These are phyloP conservation scores for Fusarium verrucosum DNA, from an alignment of 2,329 filamentous ascomycete species.

Conservation along the genomic window DNA sequence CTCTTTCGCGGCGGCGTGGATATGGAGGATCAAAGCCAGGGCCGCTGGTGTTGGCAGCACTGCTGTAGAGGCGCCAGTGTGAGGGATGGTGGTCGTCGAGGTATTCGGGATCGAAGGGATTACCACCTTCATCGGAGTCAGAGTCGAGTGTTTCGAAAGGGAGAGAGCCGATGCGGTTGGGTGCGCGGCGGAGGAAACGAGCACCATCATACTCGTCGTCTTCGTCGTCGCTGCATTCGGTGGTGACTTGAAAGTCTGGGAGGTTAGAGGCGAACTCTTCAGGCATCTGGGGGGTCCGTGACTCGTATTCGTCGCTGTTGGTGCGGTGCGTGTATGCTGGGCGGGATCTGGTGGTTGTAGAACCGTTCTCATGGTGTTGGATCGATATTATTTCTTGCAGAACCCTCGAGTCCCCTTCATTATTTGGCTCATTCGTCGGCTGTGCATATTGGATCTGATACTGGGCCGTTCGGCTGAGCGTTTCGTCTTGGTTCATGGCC, in stretches of 20 bases:
- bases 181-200: conserved; percentile 52
- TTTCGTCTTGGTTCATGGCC: conserved; percentile 82
- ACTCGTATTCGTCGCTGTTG: conserved; percentile 55
- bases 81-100: conserved; percentile 41
- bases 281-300: conserved; percentile 64
- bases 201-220: conserved; percentile 50
- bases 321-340: conserved; percentile 54
- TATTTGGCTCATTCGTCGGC: conserved; percentile 26
- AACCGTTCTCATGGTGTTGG: conserved; percentile 62
- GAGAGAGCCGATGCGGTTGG: conserved; percentile 63
- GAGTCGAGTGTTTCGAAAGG: conserved; percentile 62
- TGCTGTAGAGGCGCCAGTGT: conserved; percentile 40
- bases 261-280: conserved; percentile 61
- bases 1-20: conserved; percentile 28
- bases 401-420: conserved; percentile 32
- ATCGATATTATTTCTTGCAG: conserved; percentile 58
- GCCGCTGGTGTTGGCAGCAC: conserved; percentile 19
- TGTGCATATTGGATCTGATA: conserved; percentile 76
- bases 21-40: conserved; percentile 25
- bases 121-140: conserved; percentile 47
- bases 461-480: conserved; percentile 75
- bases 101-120: conserved; percentile 45
- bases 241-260: conserved; percentile 64
- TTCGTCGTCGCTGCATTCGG: conserved; percentile 69
- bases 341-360: conserved; percentile 57